These are phyloP conservation scores for Candida labiduridarum DNA, from an alignment of 1,139 yeast species.

Conservation along the genomic window DNA sequence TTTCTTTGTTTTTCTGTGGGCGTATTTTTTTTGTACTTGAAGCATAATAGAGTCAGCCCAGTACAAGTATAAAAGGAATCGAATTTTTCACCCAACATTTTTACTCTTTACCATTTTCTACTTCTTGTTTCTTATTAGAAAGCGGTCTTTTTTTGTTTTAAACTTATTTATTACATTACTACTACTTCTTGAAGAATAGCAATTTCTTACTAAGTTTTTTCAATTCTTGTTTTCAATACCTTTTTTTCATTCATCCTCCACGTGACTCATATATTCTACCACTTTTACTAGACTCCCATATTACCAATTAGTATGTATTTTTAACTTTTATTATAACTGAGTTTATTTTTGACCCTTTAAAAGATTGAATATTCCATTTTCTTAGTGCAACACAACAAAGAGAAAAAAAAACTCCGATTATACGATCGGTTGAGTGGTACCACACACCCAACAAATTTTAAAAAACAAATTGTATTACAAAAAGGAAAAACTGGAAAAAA, in stretches of 20 bases:
- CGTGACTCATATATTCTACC: no score
- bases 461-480: no score
- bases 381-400: no score
- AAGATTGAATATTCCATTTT: no score
- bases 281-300: background rate
- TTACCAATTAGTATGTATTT: constrained; percentile 1
- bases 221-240: background rate
- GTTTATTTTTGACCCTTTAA: no score
- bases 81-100: constrained; percentile 8
- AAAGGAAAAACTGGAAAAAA: no score
- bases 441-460: no score
- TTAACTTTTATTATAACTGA: background rate
- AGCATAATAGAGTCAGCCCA: no score
- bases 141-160: background rate
- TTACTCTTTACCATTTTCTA: background rate
- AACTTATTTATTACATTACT: background rate
- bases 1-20: no score
- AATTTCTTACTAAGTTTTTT: background rate
- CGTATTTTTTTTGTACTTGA: no score
- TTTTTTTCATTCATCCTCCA: background rate
- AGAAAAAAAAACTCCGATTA: no score
- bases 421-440: no score
- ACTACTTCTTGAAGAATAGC: background rate
- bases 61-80: background rate
- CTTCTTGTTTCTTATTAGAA: background rate